Percentiles rank a stretch among this genome's conserved stretches.
Conservation (phyloP, 345 rosid genomes). For the Gossypioides kirkii region DNA sequence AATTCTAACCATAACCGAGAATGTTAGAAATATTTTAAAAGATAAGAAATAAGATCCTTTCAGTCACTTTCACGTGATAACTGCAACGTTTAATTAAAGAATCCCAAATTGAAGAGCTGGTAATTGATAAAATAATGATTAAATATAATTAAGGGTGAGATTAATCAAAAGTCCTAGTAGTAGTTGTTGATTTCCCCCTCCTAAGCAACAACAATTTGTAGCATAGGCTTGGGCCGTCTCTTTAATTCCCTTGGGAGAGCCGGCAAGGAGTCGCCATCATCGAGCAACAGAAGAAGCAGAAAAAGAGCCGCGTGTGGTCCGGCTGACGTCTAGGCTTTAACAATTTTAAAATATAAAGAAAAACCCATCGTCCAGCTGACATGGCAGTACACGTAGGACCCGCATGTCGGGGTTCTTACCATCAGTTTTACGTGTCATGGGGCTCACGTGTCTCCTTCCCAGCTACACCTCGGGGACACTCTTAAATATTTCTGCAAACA, state of each 20-base stretch:
- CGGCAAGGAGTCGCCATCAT: conserved; percentile 36
- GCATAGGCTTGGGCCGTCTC: neutral
- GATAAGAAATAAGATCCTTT: neutral
- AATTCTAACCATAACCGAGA: conserved; percentile 13
- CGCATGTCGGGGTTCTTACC: conserved; percentile 21
- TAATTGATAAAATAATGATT: neutral
- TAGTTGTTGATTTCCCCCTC: neutral
- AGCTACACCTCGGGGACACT: conserved; percentile 24
- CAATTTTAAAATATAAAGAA: conserved; percentile 4
- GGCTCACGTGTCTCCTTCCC: conserved; percentile 32
- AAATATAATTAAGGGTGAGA: neutral
- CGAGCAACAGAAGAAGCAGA: conserved; percentile 23
- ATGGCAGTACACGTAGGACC: conserved; percentile 52
- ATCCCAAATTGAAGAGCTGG: neutral
- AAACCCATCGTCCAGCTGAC: conserved; percentile 24
- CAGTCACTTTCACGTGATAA: conserved; percentile 25
- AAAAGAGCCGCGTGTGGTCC: conserved; percentile 46
- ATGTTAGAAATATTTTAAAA: neutral
- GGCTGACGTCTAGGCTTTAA: conserved; percentile 23
- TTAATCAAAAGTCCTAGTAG: neutral
- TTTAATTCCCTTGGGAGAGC: conserved; percentile 4
- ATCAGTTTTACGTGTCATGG: conserved; percentile 29
- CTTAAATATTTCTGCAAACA: conserved; percentile 12
- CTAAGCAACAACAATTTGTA: neutral
- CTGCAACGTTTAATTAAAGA: neutral